These are phyloP conservation scores for Carex sylvatica DNA, from an alignment of 202 grass and related monocot species.

Conservation along the genomic window DNA sequence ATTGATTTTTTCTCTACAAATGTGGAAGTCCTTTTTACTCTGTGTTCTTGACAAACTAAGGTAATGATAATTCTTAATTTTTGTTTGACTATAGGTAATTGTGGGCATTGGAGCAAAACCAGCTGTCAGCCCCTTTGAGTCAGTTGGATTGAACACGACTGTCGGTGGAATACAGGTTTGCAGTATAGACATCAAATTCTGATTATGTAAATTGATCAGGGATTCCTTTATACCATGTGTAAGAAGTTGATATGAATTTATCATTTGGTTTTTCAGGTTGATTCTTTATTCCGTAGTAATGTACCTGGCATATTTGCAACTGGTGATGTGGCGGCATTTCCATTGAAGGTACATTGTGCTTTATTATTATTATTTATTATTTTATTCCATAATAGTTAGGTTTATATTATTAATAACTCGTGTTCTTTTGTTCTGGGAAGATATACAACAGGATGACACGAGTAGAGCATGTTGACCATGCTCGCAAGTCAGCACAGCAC, in stretches of 20 bases:
- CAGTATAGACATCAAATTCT: slow-evolving; percentile 25
- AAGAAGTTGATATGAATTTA: background rate
- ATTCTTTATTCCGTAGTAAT: slow-evolving; percentile 80
- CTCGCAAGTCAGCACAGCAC: slow-evolving; percentile 91
- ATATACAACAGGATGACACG: slow-evolving; percentile 74
- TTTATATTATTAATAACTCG: slow-evolving; percentile 11
- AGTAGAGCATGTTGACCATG: slow-evolving; percentile 98
- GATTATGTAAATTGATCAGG: background rate
- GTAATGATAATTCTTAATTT: background rate
- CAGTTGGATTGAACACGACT: slow-evolving; percentile 56
- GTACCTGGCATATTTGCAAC: slow-evolving; percentile 81
- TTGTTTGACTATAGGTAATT: slow-evolving; percentile 56
- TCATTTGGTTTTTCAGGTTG: slow-evolving; percentile 51
- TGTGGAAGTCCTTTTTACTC: background rate
- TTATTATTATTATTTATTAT: background rate
- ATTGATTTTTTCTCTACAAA: background rate
- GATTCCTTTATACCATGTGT: slow-evolving; percentile 6
- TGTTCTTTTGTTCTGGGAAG: slow-evolving; percentile 30
- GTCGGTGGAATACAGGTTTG: slow-evolving; percentile 96
- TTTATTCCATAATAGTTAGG: background rate
- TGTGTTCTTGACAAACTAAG: background rate
- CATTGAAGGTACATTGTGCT: slow-evolving; percentile 54
- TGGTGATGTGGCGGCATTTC: slow-evolving; percentile 95
- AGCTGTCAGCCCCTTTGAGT: slow-evolving; percentile 80
- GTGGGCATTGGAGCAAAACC: slow-evolving; percentile 92